phyloP scores from a whole-genome alignment of 306 rosid genomes.

The peach (Prunus persica) region Prunus_persica_NCBIv2 NC_034009.1:33802501-33803000 shows the following conservation, averaged over 20 bases:
- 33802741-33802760: constrained; percentile 70
- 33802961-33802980: background rate
- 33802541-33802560: constrained; percentile 49
- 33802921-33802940: background rate
- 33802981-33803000: constrained; percentile 31
- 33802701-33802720: constrained; percentile 46
- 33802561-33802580: constrained; percentile 63
- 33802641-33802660: constrained; percentile 65
- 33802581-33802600: constrained; percentile 68
- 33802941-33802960: background rate
- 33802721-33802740: constrained; percentile 68
- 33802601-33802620: constrained; percentile 60
- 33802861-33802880: background rate
- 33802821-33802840: too few relatives aligned
- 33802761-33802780: constrained; percentile 52
- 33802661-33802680: constrained; percentile 63
- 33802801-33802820: background rate
- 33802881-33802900: background rate
- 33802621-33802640: constrained; percentile 54
- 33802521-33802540: constrained; percentile 51
- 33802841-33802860: too few relatives aligned
- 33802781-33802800: background rate
- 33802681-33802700: constrained; percentile 60
- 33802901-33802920: background rate
- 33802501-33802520: constrained; percentile 55